Evolutionary conservation across 2,329 filamentous ascomycete species (phyloP).

Genomic region (Colletotrichum cordylinicola): DNA sequence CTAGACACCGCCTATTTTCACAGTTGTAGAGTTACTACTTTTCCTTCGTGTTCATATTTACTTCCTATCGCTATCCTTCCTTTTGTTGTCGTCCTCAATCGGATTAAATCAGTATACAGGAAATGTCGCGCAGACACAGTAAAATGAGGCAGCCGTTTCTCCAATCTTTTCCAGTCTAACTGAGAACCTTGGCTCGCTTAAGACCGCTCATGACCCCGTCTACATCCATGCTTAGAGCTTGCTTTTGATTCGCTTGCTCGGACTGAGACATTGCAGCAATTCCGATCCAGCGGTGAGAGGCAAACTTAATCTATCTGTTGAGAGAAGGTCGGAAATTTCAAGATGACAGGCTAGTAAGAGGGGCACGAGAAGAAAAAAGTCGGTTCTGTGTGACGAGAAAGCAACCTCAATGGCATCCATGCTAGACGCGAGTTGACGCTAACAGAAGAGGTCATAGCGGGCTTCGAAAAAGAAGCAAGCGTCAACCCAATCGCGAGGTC

Average conservation of each 20-base stretch:
- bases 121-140: rapidly evolving
- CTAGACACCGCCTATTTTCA: rapidly evolving
- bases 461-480: neutral
- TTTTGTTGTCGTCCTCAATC: neutral
- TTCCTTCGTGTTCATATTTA: neutral
- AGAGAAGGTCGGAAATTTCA: neutral
- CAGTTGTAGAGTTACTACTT: neutral
- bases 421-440: neutral
- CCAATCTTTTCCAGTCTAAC: neutral
- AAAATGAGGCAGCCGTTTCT: neutral
- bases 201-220: neutral
- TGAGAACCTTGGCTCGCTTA: neutral
- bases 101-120: neutral
- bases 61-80: neutral
- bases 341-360: neutral
- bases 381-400: neutral
- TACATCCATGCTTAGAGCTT: neutral
- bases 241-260: neutral
- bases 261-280: neutral
- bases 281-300: neutral
- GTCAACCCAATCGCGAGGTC: neutral
- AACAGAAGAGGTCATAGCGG: neutral
- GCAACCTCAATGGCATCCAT: neutral
- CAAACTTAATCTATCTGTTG: neutral
- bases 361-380: neutral